These are phyloP conservation scores for Fusarium pilosicola DNA, from an alignment of 2,329 filamentous ascomycete species.

Conservation along the genomic window DNA sequence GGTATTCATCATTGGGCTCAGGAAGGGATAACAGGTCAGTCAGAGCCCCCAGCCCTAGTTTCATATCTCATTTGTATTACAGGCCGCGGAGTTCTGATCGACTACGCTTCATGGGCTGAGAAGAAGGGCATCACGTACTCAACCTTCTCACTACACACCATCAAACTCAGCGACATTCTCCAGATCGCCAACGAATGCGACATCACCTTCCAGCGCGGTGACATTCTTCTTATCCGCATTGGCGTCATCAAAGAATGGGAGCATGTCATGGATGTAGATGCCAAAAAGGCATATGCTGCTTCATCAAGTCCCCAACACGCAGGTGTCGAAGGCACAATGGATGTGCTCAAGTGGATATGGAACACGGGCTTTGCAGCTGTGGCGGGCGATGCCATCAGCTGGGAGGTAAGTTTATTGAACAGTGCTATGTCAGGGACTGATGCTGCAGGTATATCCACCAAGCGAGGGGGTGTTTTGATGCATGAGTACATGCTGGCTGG, in stretches of 20 bases:
- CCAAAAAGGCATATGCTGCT: constrained; percentile 50
- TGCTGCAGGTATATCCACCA: constrained; percentile 39
- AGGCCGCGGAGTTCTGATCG: constrained; percentile 62
- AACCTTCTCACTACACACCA: constrained; percentile 53
- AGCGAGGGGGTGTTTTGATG: constrained; percentile 26
- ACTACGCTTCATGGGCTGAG: constrained; percentile 58
- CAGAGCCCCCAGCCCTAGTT: rapidly evolving
- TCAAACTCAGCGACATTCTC: constrained; percentile 45
- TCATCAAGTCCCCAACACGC: constrained; percentile 45
- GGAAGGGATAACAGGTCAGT: constrained; percentile 50
- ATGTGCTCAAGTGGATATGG: constrained; percentile 67
- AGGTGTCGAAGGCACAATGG: constrained; percentile 60
- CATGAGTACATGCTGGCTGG: constrained; percentile 60
- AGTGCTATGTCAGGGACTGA: not conserved
- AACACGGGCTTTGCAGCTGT: constrained; percentile 65
- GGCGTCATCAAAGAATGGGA: constrained; percentile 59
- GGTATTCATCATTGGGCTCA: constrained; percentile 60
- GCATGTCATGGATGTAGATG: constrained; percentile 49
- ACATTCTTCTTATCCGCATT: constrained; percentile 64
- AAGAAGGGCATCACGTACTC: constrained; percentile 51
- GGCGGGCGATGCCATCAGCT: constrained; percentile 63
- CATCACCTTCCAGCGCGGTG: constrained; percentile 59
- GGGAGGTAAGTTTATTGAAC: constrained; percentile 56
- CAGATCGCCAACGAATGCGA: constrained; percentile 53
- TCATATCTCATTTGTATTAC: rapidly evolving